These are phyloP conservation scores for Cinnamomum chago DNA, from an alignment of 164 flowering plant genomes.

Conservation along the genomic window DNA sequence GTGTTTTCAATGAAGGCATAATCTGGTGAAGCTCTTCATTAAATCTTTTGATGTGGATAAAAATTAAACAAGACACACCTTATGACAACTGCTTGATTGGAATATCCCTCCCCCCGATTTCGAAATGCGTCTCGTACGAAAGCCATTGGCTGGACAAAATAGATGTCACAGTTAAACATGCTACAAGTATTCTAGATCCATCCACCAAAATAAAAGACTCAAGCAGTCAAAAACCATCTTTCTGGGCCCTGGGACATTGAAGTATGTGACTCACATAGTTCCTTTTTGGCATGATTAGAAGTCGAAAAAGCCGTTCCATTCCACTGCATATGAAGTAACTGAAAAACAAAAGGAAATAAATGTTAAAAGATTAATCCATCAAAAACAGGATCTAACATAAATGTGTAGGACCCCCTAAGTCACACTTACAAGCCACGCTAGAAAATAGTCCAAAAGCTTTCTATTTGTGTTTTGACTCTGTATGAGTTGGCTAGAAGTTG, in stretches of 20 bases:
- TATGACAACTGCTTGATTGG: conserved; percentile 83
- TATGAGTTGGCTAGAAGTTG: too few species aligned
- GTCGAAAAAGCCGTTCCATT: conserved; percentile 75
- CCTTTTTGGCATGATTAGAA: conserved; percentile 63
- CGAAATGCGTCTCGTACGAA: conserved; percentile 60
- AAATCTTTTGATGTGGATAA: too few species aligned
- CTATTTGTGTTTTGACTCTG: too few species aligned
- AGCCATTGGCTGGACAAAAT: conserved; percentile 58
- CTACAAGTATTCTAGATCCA: not conserved
- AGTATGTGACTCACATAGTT: conserved; percentile 62
- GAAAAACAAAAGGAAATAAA: not conserved
- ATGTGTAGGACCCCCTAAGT: too few species aligned
- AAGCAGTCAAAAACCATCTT: not conserved
- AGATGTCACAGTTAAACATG: not conserved
- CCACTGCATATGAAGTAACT: conserved; percentile 87
- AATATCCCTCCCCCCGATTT: conserved; percentile 67
- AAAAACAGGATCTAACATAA: not conserved
- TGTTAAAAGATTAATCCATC: not conserved
- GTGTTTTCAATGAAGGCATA: too few species aligned
- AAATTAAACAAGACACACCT: conserved; percentile 40
- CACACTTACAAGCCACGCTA: too few species aligned
- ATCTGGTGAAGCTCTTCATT: too few species aligned
- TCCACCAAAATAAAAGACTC: not conserved
- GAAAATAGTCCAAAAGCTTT: too few species aligned
- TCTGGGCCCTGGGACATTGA: not conserved